Base-by-base conservation (phyloP, 148 eudicot species). In the Silene latifolia region DNA sequence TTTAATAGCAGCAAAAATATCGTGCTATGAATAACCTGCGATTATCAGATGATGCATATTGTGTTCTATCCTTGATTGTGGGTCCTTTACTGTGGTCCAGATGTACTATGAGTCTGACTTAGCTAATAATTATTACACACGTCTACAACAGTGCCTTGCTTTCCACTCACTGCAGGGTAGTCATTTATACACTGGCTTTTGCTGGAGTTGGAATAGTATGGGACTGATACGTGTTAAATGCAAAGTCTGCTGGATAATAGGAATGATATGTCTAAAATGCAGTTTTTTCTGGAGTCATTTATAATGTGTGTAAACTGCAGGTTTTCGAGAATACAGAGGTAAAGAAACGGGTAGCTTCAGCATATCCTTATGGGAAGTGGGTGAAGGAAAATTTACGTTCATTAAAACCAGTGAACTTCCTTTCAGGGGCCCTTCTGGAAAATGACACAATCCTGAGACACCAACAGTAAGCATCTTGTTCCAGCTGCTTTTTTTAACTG, bases 261-360 rank as follows among this genome's bases (percentile, higher is more conserved):
- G 15, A 75, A 67, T 20, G 1, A 21, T 29, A 24, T 73, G 60
- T 15, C 39, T 68, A 19, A 78, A 64, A 32, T 76, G 65, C 89
- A 92, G 98, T 97, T 95, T 67, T 95, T 81, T 72, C 97, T 92
- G 46, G 44, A 27, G 58, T 72, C 47, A 23, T 80, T 23, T 6
- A 35, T 76, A 58, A 51, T 73, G 58, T 73, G 48, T 15, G 51
- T 67, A 35, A 78, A 65, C 51, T 77, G 70, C 89, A 95, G 99
- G 99, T 95, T 68, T 95, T 81, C 70, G 99, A 95, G 86, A 95
- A 95, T 84, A 92, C 97, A 6, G 97, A 95, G 82, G 99, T 95
- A 47, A 95, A 95, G 89, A 95, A 88, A 78, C 84, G 86, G 56
- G 94, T 95, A 67, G 99, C 99, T 63, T 89, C 83, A 76, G 83